These are phyloP conservation scores for Penicillium sp. DNA, from an alignment of 2,329 filamentous ascomycete genomes.

Conservation along the genomic window DNA sequence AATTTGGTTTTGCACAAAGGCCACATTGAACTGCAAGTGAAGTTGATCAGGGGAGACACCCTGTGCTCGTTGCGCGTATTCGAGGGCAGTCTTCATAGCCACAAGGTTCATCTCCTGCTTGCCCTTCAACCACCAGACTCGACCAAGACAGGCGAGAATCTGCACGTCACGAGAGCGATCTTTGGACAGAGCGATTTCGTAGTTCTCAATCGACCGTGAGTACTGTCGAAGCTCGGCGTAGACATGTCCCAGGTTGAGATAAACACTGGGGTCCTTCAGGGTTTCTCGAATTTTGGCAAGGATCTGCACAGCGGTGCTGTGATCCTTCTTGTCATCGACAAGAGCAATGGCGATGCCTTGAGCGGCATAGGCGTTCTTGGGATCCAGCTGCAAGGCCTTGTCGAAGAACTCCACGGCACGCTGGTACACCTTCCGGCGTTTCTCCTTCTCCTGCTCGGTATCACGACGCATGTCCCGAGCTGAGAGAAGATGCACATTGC, in stretches of 20 bases:
- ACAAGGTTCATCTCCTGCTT: slow-evolving; percentile 64
- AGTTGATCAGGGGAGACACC: slow-evolving; percentile 77
- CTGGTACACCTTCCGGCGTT: slow-evolving; percentile 80
- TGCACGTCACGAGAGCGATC: slow-evolving; percentile 75
- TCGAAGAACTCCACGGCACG: slow-evolving; percentile 98
- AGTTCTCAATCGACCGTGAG: slow-evolving; percentile 87
- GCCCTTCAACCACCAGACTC: slow-evolving; percentile 81
- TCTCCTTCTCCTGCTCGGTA: slow-evolving; percentile 85
- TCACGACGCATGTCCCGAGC: slow-evolving; percentile 94
- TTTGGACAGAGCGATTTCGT: slow-evolving; percentile 79
- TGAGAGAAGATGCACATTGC: slow-evolving; percentile 83
- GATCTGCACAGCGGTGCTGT: slow-evolving; percentile 76
- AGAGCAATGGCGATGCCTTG: slow-evolving; percentile 94
- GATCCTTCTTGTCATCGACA: slow-evolving; percentile 91
- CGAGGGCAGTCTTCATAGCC: slow-evolving; percentile 64
- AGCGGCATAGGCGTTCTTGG: slow-evolving; percentile 92
- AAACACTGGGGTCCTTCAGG: slow-evolving; percentile 81
- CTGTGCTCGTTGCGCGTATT: slow-evolving; percentile 67
- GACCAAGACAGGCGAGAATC: slow-evolving; percentile 81
- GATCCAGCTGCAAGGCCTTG: slow-evolving; percentile 91
- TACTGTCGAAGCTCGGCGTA: slow-evolving; percentile 90
- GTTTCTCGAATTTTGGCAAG: slow-evolving; percentile 90
- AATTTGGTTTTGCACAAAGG: slow-evolving; percentile 94
- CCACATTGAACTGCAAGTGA: slow-evolving; percentile 96
- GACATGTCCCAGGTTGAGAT: slow-evolving; percentile 89